phyloP scores from a whole-genome alignment of 148 eudicot genomes.

The Rhododendron williamsianum region DNA sequence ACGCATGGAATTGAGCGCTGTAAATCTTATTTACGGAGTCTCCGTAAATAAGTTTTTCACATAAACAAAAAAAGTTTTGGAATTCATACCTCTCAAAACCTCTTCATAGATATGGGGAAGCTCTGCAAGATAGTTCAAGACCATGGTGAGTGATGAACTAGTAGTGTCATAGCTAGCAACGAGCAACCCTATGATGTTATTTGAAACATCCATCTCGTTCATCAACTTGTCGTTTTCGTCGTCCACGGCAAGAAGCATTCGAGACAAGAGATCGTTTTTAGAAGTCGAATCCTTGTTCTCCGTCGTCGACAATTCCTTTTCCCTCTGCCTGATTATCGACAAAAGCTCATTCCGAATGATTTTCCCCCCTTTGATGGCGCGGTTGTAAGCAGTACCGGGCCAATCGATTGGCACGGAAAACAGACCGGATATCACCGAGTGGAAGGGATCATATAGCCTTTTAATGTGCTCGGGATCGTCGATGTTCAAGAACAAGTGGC shows the following conservation, averaged over 20 bases:
- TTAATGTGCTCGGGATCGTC: neutral
- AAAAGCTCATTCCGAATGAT: slow-evolving; percentile 15
- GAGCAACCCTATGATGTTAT: slow-evolving; percentile 25
- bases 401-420: slow-evolving; percentile 18
- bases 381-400: slow-evolving; percentile 19
- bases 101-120: slow-evolving; percentile 32
- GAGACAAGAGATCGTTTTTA: slow-evolving; percentile 15
- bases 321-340: slow-evolving; percentile 11
- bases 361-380: slow-evolving; percentile 21
- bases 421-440: slow-evolving; percentile 14
- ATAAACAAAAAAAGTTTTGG: neutral
- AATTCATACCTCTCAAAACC: slow-evolving; percentile 25
- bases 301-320: neutral
- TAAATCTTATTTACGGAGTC: no score
- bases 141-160: slow-evolving; percentile 27
- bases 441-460: slow-evolving; percentile 15
- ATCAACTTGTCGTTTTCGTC: slow-evolving; percentile 12
- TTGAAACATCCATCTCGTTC: slow-evolving; percentile 21
- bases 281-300: neutral
- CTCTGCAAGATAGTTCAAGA: slow-evolving; percentile 33
- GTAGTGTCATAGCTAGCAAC: slow-evolving; percentile 36
- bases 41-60: no score
- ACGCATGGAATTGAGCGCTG: no score
- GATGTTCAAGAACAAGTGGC: slow-evolving; percentile 11
- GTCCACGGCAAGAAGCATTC: slow-evolving; percentile 1